phyloP scores from a whole-genome alignment of 2,329 filamentous ascomycete species.

The Periconia sp. region DNA sequence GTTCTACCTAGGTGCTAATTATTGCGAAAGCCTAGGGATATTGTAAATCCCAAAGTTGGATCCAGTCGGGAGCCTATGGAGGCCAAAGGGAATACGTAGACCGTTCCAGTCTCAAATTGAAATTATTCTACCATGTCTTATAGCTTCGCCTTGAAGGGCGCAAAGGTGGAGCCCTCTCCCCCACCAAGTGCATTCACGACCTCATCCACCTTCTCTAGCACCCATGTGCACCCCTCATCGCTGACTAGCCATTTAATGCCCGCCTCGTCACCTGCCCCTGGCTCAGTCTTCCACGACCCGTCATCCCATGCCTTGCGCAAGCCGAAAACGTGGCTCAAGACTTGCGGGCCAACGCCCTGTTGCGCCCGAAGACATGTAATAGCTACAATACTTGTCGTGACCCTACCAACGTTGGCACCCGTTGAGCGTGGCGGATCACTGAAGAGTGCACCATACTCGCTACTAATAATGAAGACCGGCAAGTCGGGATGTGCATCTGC shows the following conservation, averaged over 20 bases:
- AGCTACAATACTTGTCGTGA: conserved; percentile 75
- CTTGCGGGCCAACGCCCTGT: conserved; percentile 82
- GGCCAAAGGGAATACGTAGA: too few relatives aligned
- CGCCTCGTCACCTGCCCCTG: conserved; percentile 57
- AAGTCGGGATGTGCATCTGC: conserved; percentile 80
- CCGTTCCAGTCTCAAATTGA: too few relatives aligned
- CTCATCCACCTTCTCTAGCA: conserved; percentile 66
- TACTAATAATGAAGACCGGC: conserved; percentile 77
- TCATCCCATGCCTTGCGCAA: conserved; percentile 77
- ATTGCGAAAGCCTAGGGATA: too few relatives aligned
- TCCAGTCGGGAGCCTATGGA: too few relatives aligned
- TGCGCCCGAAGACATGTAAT: conserved; percentile 78
- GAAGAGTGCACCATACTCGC: conserved; percentile 76
- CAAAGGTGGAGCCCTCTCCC: conserved; percentile 36
- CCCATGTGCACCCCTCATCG: conserved; percentile 70
- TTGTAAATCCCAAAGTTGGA: too few relatives aligned
- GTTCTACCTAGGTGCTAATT: too few relatives aligned
- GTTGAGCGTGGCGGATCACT: conserved; percentile 65
- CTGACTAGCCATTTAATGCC: conserved; percentile 67
- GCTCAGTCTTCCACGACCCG: conserved; percentile 60
- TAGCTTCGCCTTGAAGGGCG: conserved; percentile 36
- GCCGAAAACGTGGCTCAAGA: conserved; percentile 81
- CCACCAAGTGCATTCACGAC: conserved; percentile 56
- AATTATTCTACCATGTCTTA: conserved; percentile 12
- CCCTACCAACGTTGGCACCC: conserved; percentile 66